Base-by-base conservation (phyloP, 73 alveolate species). In the Symbiodinium pilosum region DNA sequence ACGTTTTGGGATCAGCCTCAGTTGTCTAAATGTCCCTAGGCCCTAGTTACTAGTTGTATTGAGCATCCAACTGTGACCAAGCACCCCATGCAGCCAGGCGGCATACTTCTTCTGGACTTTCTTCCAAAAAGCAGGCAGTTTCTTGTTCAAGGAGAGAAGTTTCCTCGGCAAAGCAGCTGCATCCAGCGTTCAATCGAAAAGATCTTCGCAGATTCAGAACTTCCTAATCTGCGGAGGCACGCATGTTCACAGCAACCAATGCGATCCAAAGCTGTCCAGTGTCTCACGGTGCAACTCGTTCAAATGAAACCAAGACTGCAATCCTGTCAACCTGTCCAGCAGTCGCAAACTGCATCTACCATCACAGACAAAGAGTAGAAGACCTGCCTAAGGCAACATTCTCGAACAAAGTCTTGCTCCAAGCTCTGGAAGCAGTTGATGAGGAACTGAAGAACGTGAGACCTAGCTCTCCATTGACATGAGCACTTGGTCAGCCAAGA, bases 251-350 rank as follows among this genome's bases (percentile, higher is more conserved):
- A 20, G 84, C 32, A 32, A 28, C 12, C 84, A 52, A 43, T 4
- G 14, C 0, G 40, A 44, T 30, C 94, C 83, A 86, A 18, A 43
- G n/a, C 44, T 34, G 38, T 24, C 87, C 83, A 69, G 96, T 36
- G 14, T 42, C 98, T 92, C 98, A n/a, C 98, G 47, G 69, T 92
- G 98, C 92, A 92, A 43, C 21, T 92, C 98, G 30, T 92, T 92
- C 68, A 92, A 88, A 41, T 92, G 98, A 88, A 92, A 92, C 98
- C 98, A 92, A 24, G 98, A 92, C 98, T 92, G 98, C 92, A 92
- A 47, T n/a, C 98, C 92, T 36, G 98, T 92, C 36, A 92, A 92
- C 98, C 92, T 92, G n/a, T 18, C 26, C 42, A 16, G 75, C 75
- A 32, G 39, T 47, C 14, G 59, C 6, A 47, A 2, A 16, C 28